Percentiles rank a stretch among this genome's conserved stretches.
Evolutionary conservation across 371 early-diverging fungal genomes (phyloP).

Genomic region (Zopfochytrium polystomum): DNA sequence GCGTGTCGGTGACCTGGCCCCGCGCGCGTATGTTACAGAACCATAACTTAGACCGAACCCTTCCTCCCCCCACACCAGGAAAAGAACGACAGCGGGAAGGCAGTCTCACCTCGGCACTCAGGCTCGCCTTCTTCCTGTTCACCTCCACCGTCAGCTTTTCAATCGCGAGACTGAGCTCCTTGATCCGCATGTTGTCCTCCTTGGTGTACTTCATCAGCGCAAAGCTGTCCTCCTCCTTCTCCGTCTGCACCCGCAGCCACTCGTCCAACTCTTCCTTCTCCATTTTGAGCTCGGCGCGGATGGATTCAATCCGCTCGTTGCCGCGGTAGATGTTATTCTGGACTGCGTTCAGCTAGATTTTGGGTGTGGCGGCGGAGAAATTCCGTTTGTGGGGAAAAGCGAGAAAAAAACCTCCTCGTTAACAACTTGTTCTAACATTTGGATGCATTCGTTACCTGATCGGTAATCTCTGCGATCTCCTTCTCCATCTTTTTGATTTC

Average conservation of each 20-base stretch:
- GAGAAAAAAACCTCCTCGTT: background rate
- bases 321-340: conserved; percentile 54
- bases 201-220: conserved; percentile 52
- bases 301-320: conserved; percentile 48
- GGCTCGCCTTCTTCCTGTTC: conserved; percentile 44
- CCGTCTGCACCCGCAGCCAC: conserved; percentile 54
- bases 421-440: background rate
- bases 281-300: conserved; percentile 45
- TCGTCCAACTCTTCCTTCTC: conserved; percentile 54
- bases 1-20: conserved; percentile 53
- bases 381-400: background rate
- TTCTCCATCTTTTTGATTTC: conserved; percentile 48
- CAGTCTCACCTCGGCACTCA: conserved; percentile 46
- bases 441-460: conserved; percentile 36
- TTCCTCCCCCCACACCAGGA: background rate
- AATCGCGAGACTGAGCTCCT: conserved; percentile 46
- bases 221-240: conserved; percentile 58
- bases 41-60: conserved; percentile 1
- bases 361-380: background rate
- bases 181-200: conserved; percentile 52
- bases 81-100: background rate
- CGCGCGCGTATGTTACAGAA: background rate
- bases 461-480: conserved; percentile 41
- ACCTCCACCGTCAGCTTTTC: conserved; percentile 53
- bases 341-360: conserved; percentile 38